Conservation (phyloP, 1,284 basidiomycete species). For the Puccinia novopanici region DNA sequence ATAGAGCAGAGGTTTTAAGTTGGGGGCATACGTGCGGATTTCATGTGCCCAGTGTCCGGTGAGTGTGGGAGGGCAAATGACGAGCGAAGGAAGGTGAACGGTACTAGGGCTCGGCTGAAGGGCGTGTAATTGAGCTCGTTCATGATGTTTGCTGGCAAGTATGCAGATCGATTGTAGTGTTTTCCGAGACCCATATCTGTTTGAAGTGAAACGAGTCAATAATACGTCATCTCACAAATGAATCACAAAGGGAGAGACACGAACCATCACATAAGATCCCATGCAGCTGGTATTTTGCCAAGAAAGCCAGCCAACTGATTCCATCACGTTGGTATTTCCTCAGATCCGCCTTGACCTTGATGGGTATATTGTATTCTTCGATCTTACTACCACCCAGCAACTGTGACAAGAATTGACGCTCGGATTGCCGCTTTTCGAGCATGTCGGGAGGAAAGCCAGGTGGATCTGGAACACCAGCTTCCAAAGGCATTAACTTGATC, state of each 20-base stretch:
- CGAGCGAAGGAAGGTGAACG: constrained; percentile 86
- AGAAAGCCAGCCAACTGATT: constrained; percentile 97
- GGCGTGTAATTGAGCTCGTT: constrained; percentile 73
- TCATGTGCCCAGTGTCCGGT: constrained; percentile 99
- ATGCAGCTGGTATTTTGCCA: constrained; percentile 92
- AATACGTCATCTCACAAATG: not conserved
- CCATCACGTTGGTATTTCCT: constrained; percentile 98
- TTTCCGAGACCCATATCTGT: constrained; percentile 98
- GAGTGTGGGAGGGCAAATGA: constrained; percentile 94
- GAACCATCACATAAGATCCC: constrained; percentile 95
- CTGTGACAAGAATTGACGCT: constrained; percentile 89
- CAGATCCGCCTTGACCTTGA: constrained; percentile 87
- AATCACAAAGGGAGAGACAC: constrained; percentile 55
- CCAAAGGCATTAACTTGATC: constrained; percentile 98
- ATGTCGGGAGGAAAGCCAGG: constrained; percentile 86
- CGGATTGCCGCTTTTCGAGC: constrained; percentile 80
- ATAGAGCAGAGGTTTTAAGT: constrained; percentile 82
- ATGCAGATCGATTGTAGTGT: constrained; percentile 98
- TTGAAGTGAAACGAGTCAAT: constrained; percentile 43
- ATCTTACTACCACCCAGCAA: constrained; percentile 93
- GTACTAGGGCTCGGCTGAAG: constrained; percentile 74
- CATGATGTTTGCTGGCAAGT: constrained; percentile 87
- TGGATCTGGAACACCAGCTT: constrained; percentile 94
- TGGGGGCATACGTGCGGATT: constrained; percentile 86
- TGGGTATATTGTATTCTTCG: constrained; percentile 83